Base-by-base conservation (phyloP, 2,329 filamentous ascomycete genomes). In the Trichoderma gracile region DNA sequence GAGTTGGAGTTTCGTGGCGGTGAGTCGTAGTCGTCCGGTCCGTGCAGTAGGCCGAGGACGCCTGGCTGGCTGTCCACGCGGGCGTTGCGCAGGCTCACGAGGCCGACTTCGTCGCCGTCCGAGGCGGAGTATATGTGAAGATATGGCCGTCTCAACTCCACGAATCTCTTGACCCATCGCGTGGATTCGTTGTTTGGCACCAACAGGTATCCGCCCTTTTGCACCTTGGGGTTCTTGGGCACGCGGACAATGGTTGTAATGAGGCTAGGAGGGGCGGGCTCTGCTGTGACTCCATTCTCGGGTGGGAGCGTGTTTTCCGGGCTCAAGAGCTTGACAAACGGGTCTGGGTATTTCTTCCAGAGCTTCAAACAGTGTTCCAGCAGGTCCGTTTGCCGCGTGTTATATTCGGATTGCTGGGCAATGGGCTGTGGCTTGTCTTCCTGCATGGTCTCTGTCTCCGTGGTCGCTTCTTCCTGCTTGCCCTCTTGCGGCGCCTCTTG, bases 21-120 rank as follows among this genome's bases (percentile, higher is more conserved):
- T 15, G 74, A 75, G 61, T 77, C 77, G 59, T 77, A 74, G 54
- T 76, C 74, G 64, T 78, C 79, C 25, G 76, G 78, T 17, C 81
- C 80, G 64, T 87, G 83, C 21, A 98, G 82, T 9, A 98, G 78
- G 10, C 89, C 87, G 19, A 94, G 86, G 47, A 98, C 90, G 68
- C 96, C 91, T 0, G 95, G 95, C 67, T 93, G 90, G 71, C 93
- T 92, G 74, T 99, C 95, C 12, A 99, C 89, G n/a, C 93, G 86
- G 8, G 92, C 90, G 72, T 97, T 96, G 42, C 89, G 87, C 62
- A 99, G 82, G 73, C 94, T 96, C 70, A 98, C 91, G 10, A 95
- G 89, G 61, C 89, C 92, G 52, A 97, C 84, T 76, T 97, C 94
- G 70, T 98, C 95, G 19, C 94, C 93, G 46, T 96, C 91, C 0